These are phyloP conservation scores for Dalbergia oliveri DNA, from an alignment of 306 rosid species.

Conservation along the genomic window DNA sequence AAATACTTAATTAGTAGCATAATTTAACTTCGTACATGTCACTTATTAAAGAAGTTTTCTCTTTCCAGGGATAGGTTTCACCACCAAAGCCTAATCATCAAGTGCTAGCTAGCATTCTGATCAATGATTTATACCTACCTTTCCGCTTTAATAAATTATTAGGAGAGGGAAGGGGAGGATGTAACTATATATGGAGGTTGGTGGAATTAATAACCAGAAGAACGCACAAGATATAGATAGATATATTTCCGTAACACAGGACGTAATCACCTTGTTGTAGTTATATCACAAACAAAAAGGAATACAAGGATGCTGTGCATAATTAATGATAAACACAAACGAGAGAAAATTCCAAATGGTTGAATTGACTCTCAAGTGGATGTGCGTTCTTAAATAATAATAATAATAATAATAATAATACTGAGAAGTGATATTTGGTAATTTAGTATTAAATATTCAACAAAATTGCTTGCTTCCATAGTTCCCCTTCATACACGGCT, in stretches of 20 bases:
- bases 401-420: background rate
- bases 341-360: slow-evolving; percentile 10
- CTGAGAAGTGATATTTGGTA: background rate
- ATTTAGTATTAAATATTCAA: slow-evolving; percentile 17
- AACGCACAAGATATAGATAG: background rate
- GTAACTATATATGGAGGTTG: background rate
- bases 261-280: background rate
- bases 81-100: no score
- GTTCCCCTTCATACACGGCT: background rate
- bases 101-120: background rate
- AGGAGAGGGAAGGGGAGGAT: background rate
- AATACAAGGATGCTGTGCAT: background rate
- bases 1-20: background rate
- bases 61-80: no score
- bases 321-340: background rate
- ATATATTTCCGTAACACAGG: background rate
- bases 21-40: no score
- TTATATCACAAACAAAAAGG: background rate
- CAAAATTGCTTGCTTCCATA: background rate
- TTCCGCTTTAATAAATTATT: background rate
- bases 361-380: slow-evolving; percentile 19
- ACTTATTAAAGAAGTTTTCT: no score
- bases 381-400: background rate
- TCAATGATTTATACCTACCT: background rate
- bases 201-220: background rate